Conservation (phyloP, 345 rosid genomes). For the Arabis hirsuta region DNA sequence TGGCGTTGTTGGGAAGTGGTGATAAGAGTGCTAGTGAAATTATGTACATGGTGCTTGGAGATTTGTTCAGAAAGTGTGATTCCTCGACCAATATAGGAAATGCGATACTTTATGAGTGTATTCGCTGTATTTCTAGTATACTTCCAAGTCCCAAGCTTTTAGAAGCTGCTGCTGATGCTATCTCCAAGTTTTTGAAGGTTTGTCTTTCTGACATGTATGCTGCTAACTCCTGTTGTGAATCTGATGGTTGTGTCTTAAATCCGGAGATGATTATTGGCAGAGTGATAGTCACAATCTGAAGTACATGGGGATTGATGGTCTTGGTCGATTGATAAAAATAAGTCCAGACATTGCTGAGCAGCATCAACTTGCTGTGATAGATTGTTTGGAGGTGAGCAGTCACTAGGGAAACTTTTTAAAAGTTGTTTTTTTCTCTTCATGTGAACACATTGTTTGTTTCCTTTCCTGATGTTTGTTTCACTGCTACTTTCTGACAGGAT, state of each 20-base stretch:
- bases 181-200: constrained; percentile 93
- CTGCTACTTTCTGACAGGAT: constrained; percentile 58
- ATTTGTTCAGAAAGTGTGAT: constrained; percentile 88
- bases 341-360: constrained; percentile 96
- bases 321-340: constrained; percentile 86
- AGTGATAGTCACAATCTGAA: constrained; percentile 95
- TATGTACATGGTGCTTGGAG: constrained; percentile 93
- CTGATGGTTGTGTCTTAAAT: constrained; percentile 27
- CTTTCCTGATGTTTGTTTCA: constrained; percentile 27
- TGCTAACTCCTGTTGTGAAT: background rate
- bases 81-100: constrained; percentile 90
- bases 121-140: constrained; percentile 90
- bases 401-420: background rate
- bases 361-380: constrained; percentile 97
- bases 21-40: constrained; percentile 94
- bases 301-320: constrained; percentile 97
- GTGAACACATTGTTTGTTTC: background rate
- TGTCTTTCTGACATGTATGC: constrained; percentile 22
- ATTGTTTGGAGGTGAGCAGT: constrained; percentile 91
- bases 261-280: constrained; percentile 53
- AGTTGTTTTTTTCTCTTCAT: constrained; percentile 2
- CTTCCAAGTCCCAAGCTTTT: constrained; percentile 80
- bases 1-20: constrained; percentile 92
- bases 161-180: constrained; percentile 88
- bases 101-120: constrained; percentile 86